Conservation (phyloP, 768 basidiomycete genomes). For the Hydnomerulius pinastri region DNA sequence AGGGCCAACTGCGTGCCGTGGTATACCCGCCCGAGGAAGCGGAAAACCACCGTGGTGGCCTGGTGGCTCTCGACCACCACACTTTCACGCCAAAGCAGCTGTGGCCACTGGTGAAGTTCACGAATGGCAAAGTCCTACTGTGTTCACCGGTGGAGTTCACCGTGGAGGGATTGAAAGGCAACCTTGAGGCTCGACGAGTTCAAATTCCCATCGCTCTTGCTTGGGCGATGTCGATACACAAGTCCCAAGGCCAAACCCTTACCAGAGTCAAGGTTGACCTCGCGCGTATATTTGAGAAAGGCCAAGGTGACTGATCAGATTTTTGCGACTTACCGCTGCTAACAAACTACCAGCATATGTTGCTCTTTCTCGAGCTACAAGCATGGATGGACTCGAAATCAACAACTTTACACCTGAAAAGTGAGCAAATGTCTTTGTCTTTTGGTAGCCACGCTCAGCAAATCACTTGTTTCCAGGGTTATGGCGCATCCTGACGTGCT, state of each 20-base stretch:
- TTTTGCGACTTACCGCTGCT: not conserved
- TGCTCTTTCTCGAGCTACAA: constrained; percentile 41
- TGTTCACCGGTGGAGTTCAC: constrained; percentile 37
- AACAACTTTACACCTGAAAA: constrained; percentile 36
- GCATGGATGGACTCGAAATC: constrained; percentile 42
- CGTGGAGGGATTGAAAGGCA: constrained; percentile 35
- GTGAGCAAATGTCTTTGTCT: constrained; percentile 14
- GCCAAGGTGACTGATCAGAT: constrained; percentile 39
- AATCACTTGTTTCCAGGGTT: constrained; percentile 27
- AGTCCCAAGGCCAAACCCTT: constrained; percentile 96
- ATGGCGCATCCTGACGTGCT: constrained; percentile 38
- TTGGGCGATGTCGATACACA: constrained; percentile 99
- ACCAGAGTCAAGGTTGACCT: constrained; percentile 93
- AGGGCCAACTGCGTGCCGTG: not conserved
- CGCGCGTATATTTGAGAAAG: constrained; percentile 88
- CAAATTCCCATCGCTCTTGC: constrained; percentile 84
- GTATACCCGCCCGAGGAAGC: constrained; percentile 2
- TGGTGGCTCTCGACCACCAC: constrained; percentile 19
- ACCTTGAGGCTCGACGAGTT: constrained; percentile 34
- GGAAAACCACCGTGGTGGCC: constrained; percentile 2
- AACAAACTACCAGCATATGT: constrained; percentile 32
- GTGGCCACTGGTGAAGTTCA: constrained; percentile 41
- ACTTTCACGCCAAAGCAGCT: constrained; percentile 15
- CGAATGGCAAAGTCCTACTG: constrained; percentile 29
- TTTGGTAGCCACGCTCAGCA: not conserved